Conservation (phyloP, 306 rosid genomes). For the Chamaecrista fasciculata region DNA sequence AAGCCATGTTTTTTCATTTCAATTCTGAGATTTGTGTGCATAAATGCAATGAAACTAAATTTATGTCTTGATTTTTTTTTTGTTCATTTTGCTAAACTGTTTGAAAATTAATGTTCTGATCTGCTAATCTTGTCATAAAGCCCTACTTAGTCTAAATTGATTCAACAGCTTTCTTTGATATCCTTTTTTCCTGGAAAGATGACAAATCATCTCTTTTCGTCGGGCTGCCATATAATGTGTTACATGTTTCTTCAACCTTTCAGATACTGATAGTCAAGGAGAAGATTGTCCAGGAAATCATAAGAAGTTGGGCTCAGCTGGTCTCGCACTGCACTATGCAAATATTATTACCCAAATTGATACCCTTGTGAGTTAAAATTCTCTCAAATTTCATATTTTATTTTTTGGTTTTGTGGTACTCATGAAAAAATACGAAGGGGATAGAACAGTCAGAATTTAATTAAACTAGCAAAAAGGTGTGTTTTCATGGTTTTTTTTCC, state of each 20-base stretch:
- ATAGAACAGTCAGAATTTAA: not conserved
- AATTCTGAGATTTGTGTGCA: constrained; percentile 16
- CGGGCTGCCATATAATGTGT: not conserved
- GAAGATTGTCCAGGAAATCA: constrained; percentile 58
- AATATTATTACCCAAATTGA: constrained; percentile 87
- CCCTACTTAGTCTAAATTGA: not conserved
- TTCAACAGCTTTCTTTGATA: constrained; percentile 2
- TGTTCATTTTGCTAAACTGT: not conserved
- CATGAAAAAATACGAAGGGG: not conserved
- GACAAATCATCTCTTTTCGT: constrained; percentile 5
- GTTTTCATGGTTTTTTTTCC: not conserved
- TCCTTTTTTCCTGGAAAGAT: constrained; percentile 11
- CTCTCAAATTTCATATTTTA: constrained; percentile 4
- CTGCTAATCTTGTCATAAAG: constrained; percentile 13
- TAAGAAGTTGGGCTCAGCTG: constrained; percentile 83
- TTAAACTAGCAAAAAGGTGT: not conserved
- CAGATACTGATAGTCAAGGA: constrained; percentile 58
- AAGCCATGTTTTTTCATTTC: not conserved
- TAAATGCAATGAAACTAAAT: constrained; percentile 17
- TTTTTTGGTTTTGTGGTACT: not conserved
- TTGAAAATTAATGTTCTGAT: constrained; percentile 26
- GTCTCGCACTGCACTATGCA: constrained; percentile 98
- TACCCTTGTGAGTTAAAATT: constrained; percentile 70
- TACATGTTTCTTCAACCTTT: constrained; percentile 32
- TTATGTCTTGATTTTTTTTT: not conserved